Evolutionary conservation across 2,329 filamentous ascomycete genomes (phyloP).

Genomic region (Berkeleyomyces basicola): DNA sequence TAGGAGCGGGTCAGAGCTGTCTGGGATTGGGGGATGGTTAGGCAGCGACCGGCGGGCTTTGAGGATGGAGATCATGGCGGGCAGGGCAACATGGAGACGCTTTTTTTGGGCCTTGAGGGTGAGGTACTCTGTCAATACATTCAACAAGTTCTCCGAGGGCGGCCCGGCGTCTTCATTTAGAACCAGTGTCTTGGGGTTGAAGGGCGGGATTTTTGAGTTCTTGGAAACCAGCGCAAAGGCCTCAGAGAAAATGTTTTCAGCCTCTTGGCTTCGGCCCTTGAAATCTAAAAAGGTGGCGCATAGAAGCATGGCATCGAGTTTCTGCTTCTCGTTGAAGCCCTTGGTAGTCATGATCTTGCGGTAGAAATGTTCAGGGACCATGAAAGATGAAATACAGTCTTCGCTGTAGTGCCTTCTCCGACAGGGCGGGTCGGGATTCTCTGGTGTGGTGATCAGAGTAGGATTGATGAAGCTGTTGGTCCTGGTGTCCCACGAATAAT

Average conservation of each 20-base stretch:
- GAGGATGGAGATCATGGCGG: slow-evolving; percentile 72
- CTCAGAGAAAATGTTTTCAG: slow-evolving; percentile 57
- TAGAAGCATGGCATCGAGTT: slow-evolving; percentile 62
- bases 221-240: slow-evolving; percentile 58
- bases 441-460: slow-evolving; percentile 62
- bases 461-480: slow-evolving; percentile 51
- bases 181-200: slow-evolving; percentile 47
- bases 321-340: slow-evolving; percentile 65
- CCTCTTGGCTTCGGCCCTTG: slow-evolving; percentile 48
- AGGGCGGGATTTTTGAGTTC: slow-evolving; percentile 22
- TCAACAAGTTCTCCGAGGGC: slow-evolving; percentile 59
- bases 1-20: background rate
- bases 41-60: slow-evolving; percentile 53
- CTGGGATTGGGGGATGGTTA: slow-evolving; percentile 19
- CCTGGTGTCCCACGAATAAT: slow-evolving; percentile 51
- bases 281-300: slow-evolving; percentile 77
- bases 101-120: slow-evolving; percentile 58
- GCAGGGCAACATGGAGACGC: slow-evolving; percentile 52
- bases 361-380: slow-evolving; percentile 60
- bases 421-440: slow-evolving; percentile 66
- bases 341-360: slow-evolving; percentile 63
- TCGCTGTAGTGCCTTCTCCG: slow-evolving; percentile 48
- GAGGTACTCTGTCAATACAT: slow-evolving; percentile 59
- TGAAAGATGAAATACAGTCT: slow-evolving; percentile 54
- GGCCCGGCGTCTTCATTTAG: slow-evolving; percentile 40